Conservation (phyloP, 108 stramenopile species). For the Cyclostephanos tholiformis region DNA sequence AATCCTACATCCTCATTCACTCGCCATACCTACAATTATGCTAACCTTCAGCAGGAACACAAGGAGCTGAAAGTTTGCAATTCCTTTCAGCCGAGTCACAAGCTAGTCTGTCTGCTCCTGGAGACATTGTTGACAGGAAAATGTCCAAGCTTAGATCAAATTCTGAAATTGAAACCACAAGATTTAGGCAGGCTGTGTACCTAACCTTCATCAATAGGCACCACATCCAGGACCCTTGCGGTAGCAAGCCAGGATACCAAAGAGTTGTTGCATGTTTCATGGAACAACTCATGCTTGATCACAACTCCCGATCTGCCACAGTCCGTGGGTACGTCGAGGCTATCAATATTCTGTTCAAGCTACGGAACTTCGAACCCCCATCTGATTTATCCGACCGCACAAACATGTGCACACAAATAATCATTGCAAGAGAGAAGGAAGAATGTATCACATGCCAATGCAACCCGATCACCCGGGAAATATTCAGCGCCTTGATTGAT, state of each 20-base stretch:
- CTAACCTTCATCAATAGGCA: not conserved
- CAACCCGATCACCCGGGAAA: no score
- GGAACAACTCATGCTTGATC: not conserved
- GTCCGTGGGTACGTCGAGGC: no score
- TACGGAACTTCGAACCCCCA: no score
- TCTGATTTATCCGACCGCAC: no score
- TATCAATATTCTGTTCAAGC: no score
- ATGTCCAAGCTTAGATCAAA: no score
- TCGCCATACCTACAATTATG: slow-evolving; percentile 7
- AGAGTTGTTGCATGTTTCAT: not conserved
- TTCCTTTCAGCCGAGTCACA: slow-evolving; percentile 7
- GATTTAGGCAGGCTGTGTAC: slow-evolving; percentile 29
- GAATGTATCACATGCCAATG: no score
- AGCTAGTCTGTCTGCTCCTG: slow-evolving; percentile 11
- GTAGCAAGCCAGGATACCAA: not conserved
- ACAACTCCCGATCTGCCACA: not conserved
- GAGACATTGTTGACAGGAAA: slow-evolving; percentile 1
- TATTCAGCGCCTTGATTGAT: no score
- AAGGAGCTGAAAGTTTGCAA: slow-evolving; percentile 9
- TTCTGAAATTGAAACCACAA: not conserved
- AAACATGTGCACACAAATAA: no score
- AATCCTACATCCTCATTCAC: not conserved
- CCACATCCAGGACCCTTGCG: not conserved
- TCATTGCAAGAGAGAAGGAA: no score
- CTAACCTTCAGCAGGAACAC: slow-evolving; percentile 13